phyloP scores from a whole-genome alignment of 2,329 filamentous ascomycete species.

The Volutella citrinella region DNA sequence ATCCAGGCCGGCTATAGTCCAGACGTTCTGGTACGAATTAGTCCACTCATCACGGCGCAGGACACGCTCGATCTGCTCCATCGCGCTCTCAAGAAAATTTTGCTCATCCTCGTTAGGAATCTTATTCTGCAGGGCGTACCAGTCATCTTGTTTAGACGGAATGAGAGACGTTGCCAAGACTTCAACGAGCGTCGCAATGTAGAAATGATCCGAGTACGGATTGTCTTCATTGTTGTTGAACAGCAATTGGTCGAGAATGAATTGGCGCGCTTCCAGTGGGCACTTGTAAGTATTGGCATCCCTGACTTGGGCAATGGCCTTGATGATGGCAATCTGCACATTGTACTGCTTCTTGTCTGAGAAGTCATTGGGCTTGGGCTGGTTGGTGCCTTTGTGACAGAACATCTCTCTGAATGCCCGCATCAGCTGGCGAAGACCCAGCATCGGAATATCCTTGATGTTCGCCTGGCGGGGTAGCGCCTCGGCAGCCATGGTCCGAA shows the following conservation, averaged over 20 bases:
- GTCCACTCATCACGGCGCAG: constrained; percentile 68
- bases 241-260: constrained; percentile 83
- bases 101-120: constrained; percentile 44
- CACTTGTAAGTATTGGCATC: constrained; percentile 69
- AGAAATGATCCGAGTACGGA: constrained; percentile 82
- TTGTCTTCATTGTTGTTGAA: constrained; percentile 96
- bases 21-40: constrained; percentile 65
- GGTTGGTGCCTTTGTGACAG: constrained; percentile 73
- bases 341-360: constrained; percentile 80
- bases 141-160: constrained; percentile 43
- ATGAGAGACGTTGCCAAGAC: constrained; percentile 59
- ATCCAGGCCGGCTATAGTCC: constrained; percentile 60
- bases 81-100: constrained; percentile 49
- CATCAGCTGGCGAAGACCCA: constrained; percentile 80
- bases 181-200: constrained; percentile 75
- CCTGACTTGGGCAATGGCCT: constrained; percentile 75
- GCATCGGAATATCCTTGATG: constrained; percentile 62
- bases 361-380: constrained; percentile 89
- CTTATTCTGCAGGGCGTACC: constrained; percentile 43
- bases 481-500: constrained; percentile 79
- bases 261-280: constrained; percentile 73
- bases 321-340: constrained; percentile 79
- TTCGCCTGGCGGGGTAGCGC: constrained; percentile 75
- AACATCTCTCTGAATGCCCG: constrained; percentile 86
- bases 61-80: constrained; percentile 65